Evolutionary conservation across 371 early-diverging fungal genomes (phyloP).

Genomic region (Mucor indicus): DNA sequence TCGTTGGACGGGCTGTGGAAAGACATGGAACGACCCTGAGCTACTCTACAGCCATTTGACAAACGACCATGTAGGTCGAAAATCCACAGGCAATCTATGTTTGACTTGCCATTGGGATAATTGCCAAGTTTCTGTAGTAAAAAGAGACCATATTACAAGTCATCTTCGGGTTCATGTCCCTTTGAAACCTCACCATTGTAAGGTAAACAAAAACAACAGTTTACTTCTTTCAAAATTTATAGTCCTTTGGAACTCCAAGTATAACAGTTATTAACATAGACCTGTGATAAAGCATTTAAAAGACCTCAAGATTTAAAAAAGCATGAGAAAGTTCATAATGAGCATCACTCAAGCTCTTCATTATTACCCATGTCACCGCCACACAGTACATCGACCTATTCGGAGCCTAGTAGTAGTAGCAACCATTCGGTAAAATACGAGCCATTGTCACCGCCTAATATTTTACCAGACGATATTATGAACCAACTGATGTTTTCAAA

Average conservation of each 20-base stretch:
- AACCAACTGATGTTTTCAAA: slow-evolving; percentile 24
- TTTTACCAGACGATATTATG: slow-evolving; percentile 9
- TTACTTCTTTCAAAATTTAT: not conserved
- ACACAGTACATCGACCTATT: no score
- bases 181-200: slow-evolving; percentile 83
- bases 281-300: slow-evolving; percentile 82
- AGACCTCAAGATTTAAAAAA: slow-evolving; percentile 89
- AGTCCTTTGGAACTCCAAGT: no score
- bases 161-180: slow-evolving; percentile 90
- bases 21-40: slow-evolving; percentile 71
- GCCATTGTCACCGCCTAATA: slow-evolving; percentile 17
- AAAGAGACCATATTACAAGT: slow-evolving; percentile 93
- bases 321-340: slow-evolving; percentile 79
- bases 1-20: slow-evolving; percentile 49
- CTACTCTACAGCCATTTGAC: slow-evolving; percentile 80
- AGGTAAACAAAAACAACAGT: slow-evolving; percentile 43
- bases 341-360: no score
- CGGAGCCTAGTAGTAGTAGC: no score
- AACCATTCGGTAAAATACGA: no score
- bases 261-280: no score
- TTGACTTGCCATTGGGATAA: slow-evolving; percentile 86
- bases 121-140: slow-evolving; percentile 70
- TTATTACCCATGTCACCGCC: slow-evolving; percentile 6
- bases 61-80: slow-evolving; percentile 88
- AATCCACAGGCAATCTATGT: slow-evolving; percentile 84